Percentiles rank a stretch among this genome's conserved stretches.
phyloP scores from a whole-genome alignment of 2,329 filamentous ascomycete genomes.

The Xylaria digitata region DNA sequence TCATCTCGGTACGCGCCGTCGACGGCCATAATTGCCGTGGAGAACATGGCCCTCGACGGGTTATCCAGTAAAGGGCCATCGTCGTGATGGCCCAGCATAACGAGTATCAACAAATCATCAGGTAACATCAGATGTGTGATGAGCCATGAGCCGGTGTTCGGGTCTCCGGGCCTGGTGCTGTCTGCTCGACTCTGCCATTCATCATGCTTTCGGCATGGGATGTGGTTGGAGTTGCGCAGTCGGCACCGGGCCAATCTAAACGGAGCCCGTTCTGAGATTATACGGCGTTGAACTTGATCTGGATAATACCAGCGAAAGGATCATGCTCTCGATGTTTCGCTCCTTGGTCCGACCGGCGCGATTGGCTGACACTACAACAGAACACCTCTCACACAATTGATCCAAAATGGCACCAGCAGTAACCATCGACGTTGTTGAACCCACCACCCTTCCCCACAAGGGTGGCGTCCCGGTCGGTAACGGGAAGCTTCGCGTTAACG shows the following conservation, averaged over 20 bases:
- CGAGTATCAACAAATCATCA: slow-evolving; percentile 48
- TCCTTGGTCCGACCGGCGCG: slow-evolving; percentile 49
- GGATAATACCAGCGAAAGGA: slow-evolving; percentile 99
- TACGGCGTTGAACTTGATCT: slow-evolving; percentile 95
- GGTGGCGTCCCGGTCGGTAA: slow-evolving; percentile 55
- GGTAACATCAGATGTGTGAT: slow-evolving; percentile 50
- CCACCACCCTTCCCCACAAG: slow-evolving; percentile 63
- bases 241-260: slow-evolving; percentile 31
- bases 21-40: slow-evolving; percentile 39
- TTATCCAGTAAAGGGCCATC: slow-evolving; percentile 46
- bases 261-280: slow-evolving; percentile 75
- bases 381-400: slow-evolving; percentile 45
- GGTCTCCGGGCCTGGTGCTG: slow-evolving; percentile 44
- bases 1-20: slow-evolving; percentile 47
- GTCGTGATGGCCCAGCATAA: slow-evolving; percentile 43
- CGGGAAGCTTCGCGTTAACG: slow-evolving; percentile 54
- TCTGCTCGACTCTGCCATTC: slow-evolving; percentile 25
- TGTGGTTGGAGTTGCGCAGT: not conserved
- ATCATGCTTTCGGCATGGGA: slow-evolving; percentile 7
- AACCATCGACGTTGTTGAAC: slow-evolving; percentile 69
- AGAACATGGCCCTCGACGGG: slow-evolving; percentile 47
- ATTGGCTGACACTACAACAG: slow-evolving; percentile 51
- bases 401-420: slow-evolving; percentile 81
- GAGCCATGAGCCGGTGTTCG: slow-evolving; percentile 54
- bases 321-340: slow-evolving; percentile 78